These are phyloP conservation scores for Lolium multiflorum DNA, from an alignment of 176 grass and related monocot genomes.

Conservation along the genomic window DNA sequence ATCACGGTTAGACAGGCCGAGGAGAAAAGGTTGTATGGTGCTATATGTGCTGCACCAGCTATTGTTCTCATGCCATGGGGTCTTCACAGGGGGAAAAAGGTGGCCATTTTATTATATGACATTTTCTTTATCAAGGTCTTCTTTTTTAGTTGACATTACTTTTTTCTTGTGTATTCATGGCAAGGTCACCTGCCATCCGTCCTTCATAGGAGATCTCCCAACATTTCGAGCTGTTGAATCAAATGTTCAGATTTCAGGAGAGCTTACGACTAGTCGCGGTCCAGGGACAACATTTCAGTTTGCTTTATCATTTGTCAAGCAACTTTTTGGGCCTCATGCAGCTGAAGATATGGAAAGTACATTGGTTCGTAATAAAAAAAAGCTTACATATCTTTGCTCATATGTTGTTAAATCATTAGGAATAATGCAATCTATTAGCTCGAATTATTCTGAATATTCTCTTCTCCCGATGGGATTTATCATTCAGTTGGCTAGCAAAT, in stretches of 20 bases:
- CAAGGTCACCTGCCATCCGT: slow-evolving; percentile 93
- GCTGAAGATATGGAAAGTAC: slow-evolving; percentile 62
- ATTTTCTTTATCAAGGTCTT: slow-evolving; percentile 11
- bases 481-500: slow-evolving; percentile 23
- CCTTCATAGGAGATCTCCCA: slow-evolving; percentile 86
- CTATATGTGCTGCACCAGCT: slow-evolving; percentile 89
- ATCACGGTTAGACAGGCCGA: slow-evolving; percentile 86
- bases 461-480: slow-evolving; percentile 7
- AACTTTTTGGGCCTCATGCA: slow-evolving; percentile 68
- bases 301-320: slow-evolving; percentile 86
- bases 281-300: slow-evolving; percentile 86
- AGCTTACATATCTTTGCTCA: slow-evolving; percentile 26
- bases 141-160: slow-evolving; percentile 19
- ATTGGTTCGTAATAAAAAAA: slow-evolving; percentile 61
- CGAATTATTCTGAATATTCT: slow-evolving; percentile 10
- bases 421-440: not conserved
- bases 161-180: slow-evolving; percentile 31
- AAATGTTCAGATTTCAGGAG: slow-evolving; percentile 85
- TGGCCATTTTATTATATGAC: slow-evolving; percentile 38
- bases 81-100: slow-evolving; percentile 85
- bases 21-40: slow-evolving; percentile 83
- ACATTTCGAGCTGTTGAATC: slow-evolving; percentile 84
- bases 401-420: not conserved
- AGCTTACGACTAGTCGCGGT: slow-evolving; percentile 87
- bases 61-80: slow-evolving; percentile 87